Base-by-base conservation (phyloP, 495 filamentous ascomycete genomes). In the Aspergillus affinis region DNA sequence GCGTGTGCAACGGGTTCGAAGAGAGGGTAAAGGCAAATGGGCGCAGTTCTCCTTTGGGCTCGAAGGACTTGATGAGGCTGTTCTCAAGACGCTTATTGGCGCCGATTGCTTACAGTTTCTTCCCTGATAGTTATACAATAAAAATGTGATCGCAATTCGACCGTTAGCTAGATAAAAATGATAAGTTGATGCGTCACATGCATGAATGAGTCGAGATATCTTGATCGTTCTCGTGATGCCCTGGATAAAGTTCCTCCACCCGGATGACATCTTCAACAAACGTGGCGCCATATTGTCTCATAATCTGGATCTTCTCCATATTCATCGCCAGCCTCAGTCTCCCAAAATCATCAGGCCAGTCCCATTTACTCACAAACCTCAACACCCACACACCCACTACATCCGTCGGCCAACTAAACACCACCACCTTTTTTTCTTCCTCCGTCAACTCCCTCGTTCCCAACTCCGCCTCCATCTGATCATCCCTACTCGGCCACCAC, bases 11-110 rank as follows among this genome's bases (percentile, higher is more conserved):
- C 55, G 48, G 44, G 57, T 66, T 6, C 56, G 78, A 20, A 69
- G 58, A 41, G 69, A 72, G 15, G 67, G 57, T 1, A 61, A 61
- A 17, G 75, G 72, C 20, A 80, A 78, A 60, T 78, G 75, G 74
- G 61, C 76, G 3, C 65, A 70, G 45, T 72, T 72, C 20, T 72
- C 67, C 1, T 68, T 71, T 61, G 76, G 71, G 5, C 46, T 72
- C 2, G 66, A 73, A 32, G 67, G 58, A 1, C 17, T 68, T 8
- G 58, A 69, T 2, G 52, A 63, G n/a, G 50, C 61, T 50, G 56
- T 65, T 15, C 55, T 72, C 13, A 60, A 48, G 27, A 57, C n/a
- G 21, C 44, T 69, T 13, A 49, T 71, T 48, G 69, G 72, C 0
- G 48, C 21, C 19, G 62, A 65, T 27, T 66, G 56, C 21, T 57